A percentile compares a stretch with the other conserved stretches of the same genome.
Conservation (phyloP, 805 yeast genomes). For the Myxozyma neglecta region DNA sequence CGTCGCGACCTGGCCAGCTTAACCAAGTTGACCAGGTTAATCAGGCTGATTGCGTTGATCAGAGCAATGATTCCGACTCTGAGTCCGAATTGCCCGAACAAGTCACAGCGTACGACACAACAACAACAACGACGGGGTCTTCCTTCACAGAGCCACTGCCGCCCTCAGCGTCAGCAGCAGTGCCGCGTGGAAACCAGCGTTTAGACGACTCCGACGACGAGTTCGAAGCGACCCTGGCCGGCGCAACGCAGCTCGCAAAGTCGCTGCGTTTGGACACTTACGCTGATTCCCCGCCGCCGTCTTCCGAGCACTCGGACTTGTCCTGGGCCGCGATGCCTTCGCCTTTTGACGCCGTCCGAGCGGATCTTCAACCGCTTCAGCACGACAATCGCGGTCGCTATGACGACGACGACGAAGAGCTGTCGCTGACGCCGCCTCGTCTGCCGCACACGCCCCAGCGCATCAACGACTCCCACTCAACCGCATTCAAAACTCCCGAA, state of each 20-base stretch:
- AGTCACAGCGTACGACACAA: too few relatives aligned
- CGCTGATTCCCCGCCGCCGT: conserved; percentile 16
- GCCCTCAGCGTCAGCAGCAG: too few relatives aligned
- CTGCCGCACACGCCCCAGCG: conserved; percentile 7
- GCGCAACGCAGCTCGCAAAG: conserved; percentile 19
- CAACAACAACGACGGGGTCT: too few relatives aligned
- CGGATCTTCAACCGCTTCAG: conserved; percentile 12
- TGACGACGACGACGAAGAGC: conserved; percentile 8
- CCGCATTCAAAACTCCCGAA: conserved; percentile 23
- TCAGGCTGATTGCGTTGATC: conserved; percentile 1
- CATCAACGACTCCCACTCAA: conserved; percentile 19
- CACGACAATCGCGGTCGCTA: too few relatives aligned
- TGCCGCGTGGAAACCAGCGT: too few relatives aligned
- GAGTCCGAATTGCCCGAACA: too few relatives aligned
- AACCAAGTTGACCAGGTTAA: too few relatives aligned
- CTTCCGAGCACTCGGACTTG: conserved; percentile 7
- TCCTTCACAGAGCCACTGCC: too few relatives aligned
- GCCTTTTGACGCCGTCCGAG: conserved; percentile 27
- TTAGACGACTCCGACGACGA: conserved; percentile 22
- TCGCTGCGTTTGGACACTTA: conserved; percentile 18
- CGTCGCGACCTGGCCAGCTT: too few relatives aligned
- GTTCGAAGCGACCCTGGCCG: conserved; percentile 17
- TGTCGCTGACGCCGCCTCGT: conserved; percentile 15
- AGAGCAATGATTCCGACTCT: conserved; percentile 1
- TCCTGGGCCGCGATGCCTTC: conserved; percentile 29